Conservation (phyloP, 345 rosid genomes). For the Arabidopsis arenosa region DNA sequence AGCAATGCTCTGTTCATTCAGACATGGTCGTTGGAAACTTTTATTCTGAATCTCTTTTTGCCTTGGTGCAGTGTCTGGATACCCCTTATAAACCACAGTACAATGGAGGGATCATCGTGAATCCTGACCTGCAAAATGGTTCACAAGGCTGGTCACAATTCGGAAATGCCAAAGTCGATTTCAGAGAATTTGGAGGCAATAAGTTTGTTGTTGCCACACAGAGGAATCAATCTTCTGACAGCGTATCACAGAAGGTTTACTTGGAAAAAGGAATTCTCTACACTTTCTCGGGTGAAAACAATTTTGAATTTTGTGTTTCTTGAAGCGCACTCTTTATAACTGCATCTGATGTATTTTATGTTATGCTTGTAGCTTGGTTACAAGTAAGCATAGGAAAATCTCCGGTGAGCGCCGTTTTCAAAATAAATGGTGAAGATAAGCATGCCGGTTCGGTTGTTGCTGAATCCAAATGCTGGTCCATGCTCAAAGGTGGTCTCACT, state of each 20-base stretch:
- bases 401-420: not conserved
- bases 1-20: not conserved
- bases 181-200: not conserved
- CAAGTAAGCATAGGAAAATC: not conserved
- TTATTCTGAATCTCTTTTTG: not conserved
- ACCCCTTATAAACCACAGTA: slow-evolving; percentile 2
- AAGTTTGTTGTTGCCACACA: slow-evolving; percentile 6
- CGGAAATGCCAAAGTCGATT: not conserved
- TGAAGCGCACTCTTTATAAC: not conserved
- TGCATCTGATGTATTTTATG: not conserved
- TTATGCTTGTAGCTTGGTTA: slow-evolving; percentile 1
- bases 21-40: not conserved
- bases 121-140: slow-evolving; percentile 7
- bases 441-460: slow-evolving; percentile 2
- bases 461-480: slow-evolving; percentile 4
- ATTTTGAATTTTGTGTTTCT: not conserved
- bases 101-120: slow-evolving; percentile 11
- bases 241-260: slow-evolving; percentile 9
- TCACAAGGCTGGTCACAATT: slow-evolving; percentile 11
- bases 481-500: not conserved
- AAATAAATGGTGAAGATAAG: not conserved
- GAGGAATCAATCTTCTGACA: not conserved
- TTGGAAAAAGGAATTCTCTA: slow-evolving; percentile 13
- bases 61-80: slow-evolving; percentile 8
- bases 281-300: slow-evolving; percentile 1